Base-by-base conservation (phyloP, 192 early-diverging fungal species). In the Backusella luteola region DNA sequence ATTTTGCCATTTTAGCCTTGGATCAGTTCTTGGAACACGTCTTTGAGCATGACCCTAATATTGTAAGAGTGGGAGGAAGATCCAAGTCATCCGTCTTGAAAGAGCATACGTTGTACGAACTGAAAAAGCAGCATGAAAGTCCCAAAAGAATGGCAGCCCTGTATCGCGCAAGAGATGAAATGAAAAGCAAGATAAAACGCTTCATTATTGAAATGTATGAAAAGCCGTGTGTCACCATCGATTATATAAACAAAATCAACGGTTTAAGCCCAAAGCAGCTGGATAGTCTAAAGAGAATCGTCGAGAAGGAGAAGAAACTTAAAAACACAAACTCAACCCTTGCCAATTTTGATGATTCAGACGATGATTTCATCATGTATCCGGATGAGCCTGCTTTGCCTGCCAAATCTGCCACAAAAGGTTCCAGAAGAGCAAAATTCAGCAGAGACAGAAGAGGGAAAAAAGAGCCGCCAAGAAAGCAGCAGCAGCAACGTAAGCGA, bases 1-100 rank as follows among this genome's bases (percentile, higher is more conserved):
- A 34, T 19, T 23, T 17, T 34, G 36, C 8, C 17, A 23, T 46
- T 36, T n/a, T 59, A 82, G 82, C 82, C 2, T 52, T 83, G 34
- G 82, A 83, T 71, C 82, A 83, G 32, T 83, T 83, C 32, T 36
- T 83, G 52, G 77, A 81, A 69, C 80, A 81, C 41, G 80, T 88
- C 26, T 76, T 83, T 36, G 77, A 82, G 12, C 84, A 81, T 79
- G 84, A 88, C 6, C 38, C 79, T 0, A 71, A 78, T 0, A 77
- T 90, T n/a, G 78, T 90, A 17, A 82, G 89, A 29, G 63, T 90
- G 1, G 89, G 89, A 19, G 84, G 83, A 29, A 41, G 87, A 42
- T 88, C 87, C 29, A 86, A 84, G 70, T 86, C 81, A 11, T 76
- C 76, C 4, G 29, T 77, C 4, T 73, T 90, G 6, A 56, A 63